phyloP scores from a whole-genome alignment of 352 stramenopile species.

The Globisporangium polare region DNA sequence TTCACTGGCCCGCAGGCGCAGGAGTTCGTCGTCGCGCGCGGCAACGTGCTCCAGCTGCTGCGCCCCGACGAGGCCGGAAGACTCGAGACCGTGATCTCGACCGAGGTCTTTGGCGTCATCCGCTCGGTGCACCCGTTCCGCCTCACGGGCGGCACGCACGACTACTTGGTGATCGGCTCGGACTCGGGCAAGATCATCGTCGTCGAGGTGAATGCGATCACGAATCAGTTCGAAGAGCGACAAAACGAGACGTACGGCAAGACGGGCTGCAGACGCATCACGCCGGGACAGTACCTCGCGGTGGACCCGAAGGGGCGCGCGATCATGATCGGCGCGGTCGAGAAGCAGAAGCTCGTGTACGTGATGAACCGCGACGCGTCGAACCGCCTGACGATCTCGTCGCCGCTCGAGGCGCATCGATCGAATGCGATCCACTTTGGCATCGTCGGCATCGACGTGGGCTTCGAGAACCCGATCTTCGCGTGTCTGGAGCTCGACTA shows the following conservation, averaged over 20 bases:
- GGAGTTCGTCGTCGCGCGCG: slow-evolving; percentile 93
- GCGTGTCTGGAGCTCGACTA: slow-evolving; percentile 97
- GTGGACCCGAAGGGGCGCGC: slow-evolving; percentile 96
- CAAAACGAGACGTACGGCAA: slow-evolving; percentile 97
- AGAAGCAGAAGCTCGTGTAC: slow-evolving; percentile 99
- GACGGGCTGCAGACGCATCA: slow-evolving; percentile 94
- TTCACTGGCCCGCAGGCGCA: slow-evolving; percentile 89
- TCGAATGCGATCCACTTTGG: slow-evolving; percentile 93
- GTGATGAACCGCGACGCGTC: slow-evolving; percentile 96
- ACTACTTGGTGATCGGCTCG: slow-evolving; percentile 95
- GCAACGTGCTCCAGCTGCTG: slow-evolving; percentile 94
- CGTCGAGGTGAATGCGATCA: slow-evolving; percentile 89
- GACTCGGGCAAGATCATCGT: slow-evolving; percentile 96
- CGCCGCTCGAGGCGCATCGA: slow-evolving; percentile 98
- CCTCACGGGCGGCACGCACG: slow-evolving; percentile 82
- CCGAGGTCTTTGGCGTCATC: slow-evolving; percentile 90
- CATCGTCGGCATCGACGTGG: slow-evolving; percentile 95
- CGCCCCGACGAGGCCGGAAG: slow-evolving; percentile 66
- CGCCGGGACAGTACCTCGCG: slow-evolving; percentile 97
- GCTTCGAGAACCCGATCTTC: slow-evolving; percentile 99
- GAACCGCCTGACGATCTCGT: slow-evolving; percentile 95
- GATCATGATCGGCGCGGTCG: slow-evolving; percentile 94
- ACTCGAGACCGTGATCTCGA: slow-evolving; percentile 78
- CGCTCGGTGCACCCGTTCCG: slow-evolving; percentile 90
- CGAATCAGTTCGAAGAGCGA: slow-evolving; percentile 74